Evolutionary conservation across 257 asterid genomes (phyloP).

Genomic region (Lycium ferocissimum): DNA sequence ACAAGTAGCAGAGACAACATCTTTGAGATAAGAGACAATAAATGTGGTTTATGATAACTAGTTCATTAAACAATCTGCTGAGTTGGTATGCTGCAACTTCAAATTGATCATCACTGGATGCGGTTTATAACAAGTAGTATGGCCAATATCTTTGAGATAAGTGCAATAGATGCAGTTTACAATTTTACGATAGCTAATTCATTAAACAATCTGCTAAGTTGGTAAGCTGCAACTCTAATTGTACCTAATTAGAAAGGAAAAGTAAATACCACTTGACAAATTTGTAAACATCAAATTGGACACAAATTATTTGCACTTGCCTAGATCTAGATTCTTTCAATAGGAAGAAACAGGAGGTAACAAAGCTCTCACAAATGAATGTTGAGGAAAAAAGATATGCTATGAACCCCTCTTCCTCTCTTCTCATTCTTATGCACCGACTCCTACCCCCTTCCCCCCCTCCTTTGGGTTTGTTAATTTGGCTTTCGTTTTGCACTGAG

Average conservation of each 20-base stretch:
- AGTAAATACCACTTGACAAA: background rate
- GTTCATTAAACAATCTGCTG: constrained; percentile 1
- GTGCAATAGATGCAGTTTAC: background rate
- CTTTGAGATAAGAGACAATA: background rate
- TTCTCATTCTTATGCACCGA: too few species aligned
- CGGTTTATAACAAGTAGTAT: background rate
- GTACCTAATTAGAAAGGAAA: background rate
- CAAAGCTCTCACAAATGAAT: background rate
- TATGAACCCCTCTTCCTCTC: background rate
- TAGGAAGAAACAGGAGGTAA: background rate
- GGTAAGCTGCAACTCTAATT: background rate
- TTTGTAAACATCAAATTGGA: background rate
- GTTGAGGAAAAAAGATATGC: background rate
- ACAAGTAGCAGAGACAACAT: background rate
- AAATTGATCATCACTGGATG: background rate
- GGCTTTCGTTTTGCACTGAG: background rate
- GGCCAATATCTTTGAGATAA: background rate
- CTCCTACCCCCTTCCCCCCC: too few species aligned
- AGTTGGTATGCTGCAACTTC: constrained; percentile 7
- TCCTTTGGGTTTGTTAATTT: background rate
- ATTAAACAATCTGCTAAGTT: background rate
- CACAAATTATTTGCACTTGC: background rate
- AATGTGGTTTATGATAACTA: constrained; percentile 1
- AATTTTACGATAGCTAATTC: background rate
- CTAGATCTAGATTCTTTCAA: background rate